A percentile compares a stretch with the other conserved stretches of the same genome.
These are phyloP conservation scores for Naegleria fowleri DNA, from an alignment of 208 protist species.

Conservation along the genomic window DNA sequence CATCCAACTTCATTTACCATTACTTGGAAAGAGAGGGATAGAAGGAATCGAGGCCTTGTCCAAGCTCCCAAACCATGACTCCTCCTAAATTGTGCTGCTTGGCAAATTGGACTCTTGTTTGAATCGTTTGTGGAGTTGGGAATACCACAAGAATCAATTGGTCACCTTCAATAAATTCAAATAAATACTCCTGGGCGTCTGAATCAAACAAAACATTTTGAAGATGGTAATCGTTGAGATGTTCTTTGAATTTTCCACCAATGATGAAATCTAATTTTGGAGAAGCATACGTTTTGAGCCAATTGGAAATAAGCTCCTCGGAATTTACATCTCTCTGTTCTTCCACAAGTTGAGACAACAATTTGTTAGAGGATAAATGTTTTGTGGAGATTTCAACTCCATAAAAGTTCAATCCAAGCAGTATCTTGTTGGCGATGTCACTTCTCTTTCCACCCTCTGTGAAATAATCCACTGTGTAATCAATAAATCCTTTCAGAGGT, in stretches of 20 bases:
- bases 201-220: background rate
- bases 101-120: background rate
- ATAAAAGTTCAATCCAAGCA: constrained; percentile 8
- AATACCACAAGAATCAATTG: background rate
- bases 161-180: background rate
- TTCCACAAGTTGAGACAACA: background rate
- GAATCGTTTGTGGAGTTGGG: background rate
- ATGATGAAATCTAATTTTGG: background rate
- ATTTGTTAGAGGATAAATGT: background rate
- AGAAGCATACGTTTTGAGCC: background rate
- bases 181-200: background rate
- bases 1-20: too few relatives aligned
- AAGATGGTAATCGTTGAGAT: background rate
- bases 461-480: background rate
- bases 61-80: background rate
- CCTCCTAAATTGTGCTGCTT: background rate
- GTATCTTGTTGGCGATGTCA: background rate
- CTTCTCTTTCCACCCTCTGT: background rate
- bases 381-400: background rate
- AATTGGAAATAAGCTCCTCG: background rate
- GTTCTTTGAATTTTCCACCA: background rate
- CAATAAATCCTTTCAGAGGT: background rate
- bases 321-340: background rate
- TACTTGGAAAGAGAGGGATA: background rate
- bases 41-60: background rate